A percentile compares a stretch with the other conserved stretches of the same genome.
Evolutionary conservation across 306 rosid species (phyloP).

Genomic region (Carpinus fangiana): DNA sequence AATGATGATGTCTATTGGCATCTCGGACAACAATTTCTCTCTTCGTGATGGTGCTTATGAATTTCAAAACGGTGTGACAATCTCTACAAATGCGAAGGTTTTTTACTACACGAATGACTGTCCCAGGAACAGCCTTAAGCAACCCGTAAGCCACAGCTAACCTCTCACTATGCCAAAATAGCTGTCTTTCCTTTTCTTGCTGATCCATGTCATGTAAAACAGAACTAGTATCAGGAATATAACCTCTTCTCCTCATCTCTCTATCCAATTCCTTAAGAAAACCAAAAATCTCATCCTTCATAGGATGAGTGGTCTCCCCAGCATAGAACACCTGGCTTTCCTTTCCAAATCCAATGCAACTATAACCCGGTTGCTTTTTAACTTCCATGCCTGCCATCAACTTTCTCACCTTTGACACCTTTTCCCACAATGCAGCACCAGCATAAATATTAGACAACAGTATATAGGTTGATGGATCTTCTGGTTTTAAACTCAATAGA

Average conservation of each 20-base stretch:
- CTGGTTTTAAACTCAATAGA: slow-evolving; percentile 50
- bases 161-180: slow-evolving; percentile 90
- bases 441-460: slow-evolving; percentile 75
- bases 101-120: slow-evolving; percentile 69
- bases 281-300: slow-evolving; percentile 66
- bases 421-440: slow-evolving; percentile 65
- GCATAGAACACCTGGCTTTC: slow-evolving; percentile 78
- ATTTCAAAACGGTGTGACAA: slow-evolving; percentile 82
- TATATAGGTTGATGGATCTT: slow-evolving; percentile 72
- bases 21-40: slow-evolving; percentile 84
- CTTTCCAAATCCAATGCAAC: slow-evolving; percentile 66
- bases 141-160: slow-evolving; percentile 81
- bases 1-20: slow-evolving; percentile 78
- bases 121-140: slow-evolving; percentile 67
- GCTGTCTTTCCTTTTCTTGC: slow-evolving; percentile 81
- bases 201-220: slow-evolving; percentile 85
- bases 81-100: slow-evolving; percentile 88
- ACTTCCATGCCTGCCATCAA: slow-evolving; percentile 65
- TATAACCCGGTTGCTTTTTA: slow-evolving; percentile 81
- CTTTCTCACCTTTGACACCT: slow-evolving; percentile 69
- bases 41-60: slow-evolving; percentile 54
- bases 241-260: slow-evolving; percentile 82
- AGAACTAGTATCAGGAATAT: slow-evolving; percentile 75
- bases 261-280: slow-evolving; percentile 63
- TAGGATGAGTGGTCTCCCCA: slow-evolving; percentile 73